Percentiles rank a stretch among this genome's conserved stretches.
These are phyloP conservation scores for Termitomyces sp. DNA, from an alignment of 1,284 basidiomycete species.

Conservation along the genomic window DNA sequence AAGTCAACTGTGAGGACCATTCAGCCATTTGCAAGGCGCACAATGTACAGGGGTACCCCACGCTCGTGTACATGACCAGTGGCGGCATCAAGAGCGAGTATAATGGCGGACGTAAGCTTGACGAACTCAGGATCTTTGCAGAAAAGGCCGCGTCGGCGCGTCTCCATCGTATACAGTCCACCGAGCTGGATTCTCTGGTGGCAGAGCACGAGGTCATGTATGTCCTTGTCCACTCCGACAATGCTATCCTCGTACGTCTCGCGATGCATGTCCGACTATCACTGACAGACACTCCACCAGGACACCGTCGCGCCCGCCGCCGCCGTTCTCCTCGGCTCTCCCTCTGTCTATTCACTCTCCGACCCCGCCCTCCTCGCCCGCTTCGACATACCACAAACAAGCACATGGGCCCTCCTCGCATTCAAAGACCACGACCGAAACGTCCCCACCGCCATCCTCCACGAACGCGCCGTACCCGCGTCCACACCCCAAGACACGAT, in stretches of 20 bases:
- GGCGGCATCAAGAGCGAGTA: conserved; percentile 60
- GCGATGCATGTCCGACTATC: not conserved
- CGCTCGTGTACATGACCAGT: conserved; percentile 59
- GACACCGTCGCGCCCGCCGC: conserved; percentile 31
- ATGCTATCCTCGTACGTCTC: conserved; percentile 37
- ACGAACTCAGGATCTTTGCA: conserved; percentile 66
- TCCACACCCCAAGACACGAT: conserved; percentile 25
- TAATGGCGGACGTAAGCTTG: conserved; percentile 60
- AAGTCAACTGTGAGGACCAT: conserved; percentile 84
- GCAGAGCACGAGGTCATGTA: conserved; percentile 64
- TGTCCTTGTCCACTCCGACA: conserved; percentile 61
- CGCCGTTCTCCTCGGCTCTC: conserved; percentile 58
- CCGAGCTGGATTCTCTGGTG: conserved; percentile 48
- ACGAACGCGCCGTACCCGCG: conserved; percentile 19
- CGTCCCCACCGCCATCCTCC: conserved; percentile 35
- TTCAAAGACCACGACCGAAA: conserved; percentile 66
- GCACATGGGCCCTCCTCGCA: conserved; percentile 59
- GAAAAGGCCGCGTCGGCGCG: conserved; percentile 61
- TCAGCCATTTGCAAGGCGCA: conserved; percentile 59
- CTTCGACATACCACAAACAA: conserved; percentile 44
- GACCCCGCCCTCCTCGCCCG: conserved; percentile 49
- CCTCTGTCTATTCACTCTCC: conserved; percentile 55
- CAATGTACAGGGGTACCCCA: conserved; percentile 75
- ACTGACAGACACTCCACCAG: conserved; percentile 17
- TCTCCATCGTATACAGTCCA: conserved; percentile 42